Evolutionary conservation across 257 asterid genomes (phyloP), one percentile per base, ranked within the genome.

Genomic region (Solanum okadae): DNA sequence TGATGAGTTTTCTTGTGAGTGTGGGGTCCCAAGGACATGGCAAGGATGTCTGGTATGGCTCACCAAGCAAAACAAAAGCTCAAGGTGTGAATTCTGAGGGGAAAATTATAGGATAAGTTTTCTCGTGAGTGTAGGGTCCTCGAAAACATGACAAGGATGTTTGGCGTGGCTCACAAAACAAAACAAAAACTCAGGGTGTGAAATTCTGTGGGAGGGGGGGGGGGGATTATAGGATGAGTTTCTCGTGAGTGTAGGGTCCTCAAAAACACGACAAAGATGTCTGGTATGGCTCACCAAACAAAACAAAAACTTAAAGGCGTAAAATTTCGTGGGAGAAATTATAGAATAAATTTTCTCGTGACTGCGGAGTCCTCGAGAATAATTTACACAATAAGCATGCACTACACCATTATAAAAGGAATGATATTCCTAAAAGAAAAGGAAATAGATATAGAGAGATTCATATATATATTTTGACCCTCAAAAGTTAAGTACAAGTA

Each of bases 61-160:
- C 88, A 88, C 88, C 91, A 87, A 89, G 85, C 81, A 89, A 73
- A 73, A 61, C 15, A 65, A 68, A 38, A 14, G n/a, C 40, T 49
- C 2, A 65, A 75, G 72, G 86, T 77, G 86, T 88, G 87, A 83
- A 78, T 88, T 65, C 22, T 23, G 65, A 65, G 59, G 70, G 75
- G 56, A n/a, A 8, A 35, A 87, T 82, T 20, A 15, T 23, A 25
- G 46, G 20, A 87, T 38, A 22, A 49, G 1, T 15, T 44, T 31
- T 67, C 31, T 49, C 56, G 56, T 44, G 56, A 44, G 56, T 13
- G 56, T 44, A 6, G 56, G 56, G 2, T 44, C 56, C 56, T 44
- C 56, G 18, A 44, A 2, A 44, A 44, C 56, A 44, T 44, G 56
- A 44, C 56, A 44, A 44, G 18, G 52, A 44, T 44, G 18, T 44